These are phyloP conservation scores for Lipomyces japonicus DNA, from an alignment of 805 yeast genomes.

Conservation along the genomic window DNA sequence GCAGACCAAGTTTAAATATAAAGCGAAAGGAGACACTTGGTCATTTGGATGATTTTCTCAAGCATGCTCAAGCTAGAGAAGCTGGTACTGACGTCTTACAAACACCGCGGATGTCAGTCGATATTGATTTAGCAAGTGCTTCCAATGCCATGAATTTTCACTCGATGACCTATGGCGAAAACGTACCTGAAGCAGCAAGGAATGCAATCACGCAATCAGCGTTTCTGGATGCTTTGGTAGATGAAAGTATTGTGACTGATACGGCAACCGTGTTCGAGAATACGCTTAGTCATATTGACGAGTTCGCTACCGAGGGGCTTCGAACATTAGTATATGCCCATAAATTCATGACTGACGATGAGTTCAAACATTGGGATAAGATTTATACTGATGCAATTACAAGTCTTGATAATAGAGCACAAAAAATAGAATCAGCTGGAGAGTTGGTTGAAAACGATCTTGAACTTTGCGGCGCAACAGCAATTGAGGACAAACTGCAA, in stretches of 20 bases:
- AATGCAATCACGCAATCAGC: conserved; percentile 2
- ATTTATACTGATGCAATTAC: conserved; percentile 74
- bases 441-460: conserved; percentile 65
- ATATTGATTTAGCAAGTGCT: conserved; percentile 9
- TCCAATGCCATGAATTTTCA: conserved; percentile 3
- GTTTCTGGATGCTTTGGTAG: conserved; percentile 31
- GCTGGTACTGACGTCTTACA: conserved; percentile 27
- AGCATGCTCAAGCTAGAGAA: conserved; percentile 31
- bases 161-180: conserved; percentile 4
- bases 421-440: conserved; percentile 68
- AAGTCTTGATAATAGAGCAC: conserved; percentile 62
- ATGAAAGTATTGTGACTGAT: conserved; percentile 58
- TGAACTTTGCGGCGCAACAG: conserved; percentile 83
- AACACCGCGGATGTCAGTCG: conserved; percentile 16
- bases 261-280: conserved; percentile 76
- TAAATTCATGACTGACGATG: conserved; percentile 59
- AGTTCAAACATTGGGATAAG: conserved; percentile 62
- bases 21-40: conserved; percentile 32
- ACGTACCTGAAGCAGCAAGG: conserved; percentile 1
- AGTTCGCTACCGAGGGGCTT: conserved; percentile 90
- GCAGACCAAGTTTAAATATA: conserved; percentile 33
- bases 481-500: conserved; percentile 94
- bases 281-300: conserved; percentile 87
- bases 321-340: conserved; percentile 83
- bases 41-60: conserved; percentile 32